These are phyloP conservation scores for Talaromyces wortmannii DNA, from an alignment of 495 filamentous ascomycete genomes.

Conservation along the genomic window DNA sequence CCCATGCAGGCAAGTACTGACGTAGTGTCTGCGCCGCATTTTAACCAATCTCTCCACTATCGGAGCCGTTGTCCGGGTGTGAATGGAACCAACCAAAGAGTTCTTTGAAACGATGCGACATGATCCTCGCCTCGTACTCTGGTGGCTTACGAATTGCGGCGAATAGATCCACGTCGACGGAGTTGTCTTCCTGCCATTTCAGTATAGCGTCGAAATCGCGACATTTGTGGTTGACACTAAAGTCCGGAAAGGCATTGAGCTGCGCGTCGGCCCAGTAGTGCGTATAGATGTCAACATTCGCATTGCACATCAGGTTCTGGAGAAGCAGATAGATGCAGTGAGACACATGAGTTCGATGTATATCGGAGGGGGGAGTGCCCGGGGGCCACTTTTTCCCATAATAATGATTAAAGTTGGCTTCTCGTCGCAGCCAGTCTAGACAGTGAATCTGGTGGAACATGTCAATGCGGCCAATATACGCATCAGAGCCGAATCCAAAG, in stretches of 20 bases:
- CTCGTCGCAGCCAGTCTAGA: constrained; percentile 18
- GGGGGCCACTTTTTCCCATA: constrained; percentile 9
- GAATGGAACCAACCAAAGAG: too few species aligned
- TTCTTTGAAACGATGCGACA: too few species aligned
- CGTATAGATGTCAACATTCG: constrained; percentile 23
- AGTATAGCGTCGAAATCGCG: constrained; percentile 9
- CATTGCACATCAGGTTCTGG: constrained; percentile 25
- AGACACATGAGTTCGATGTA: constrained; percentile 11
- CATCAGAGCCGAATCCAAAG: constrained; percentile 24
- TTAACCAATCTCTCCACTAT: too few species aligned
- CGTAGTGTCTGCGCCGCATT: too few species aligned
- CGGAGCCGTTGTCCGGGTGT: too few species aligned
- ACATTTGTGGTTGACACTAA: constrained; percentile 6
- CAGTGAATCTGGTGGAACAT: constrained; percentile 30
- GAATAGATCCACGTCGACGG: not conserved
- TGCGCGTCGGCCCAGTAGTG: constrained; percentile 26
- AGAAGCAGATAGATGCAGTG: constrained; percentile 29
- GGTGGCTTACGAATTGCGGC: too few species aligned
- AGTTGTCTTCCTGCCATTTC: not conserved
- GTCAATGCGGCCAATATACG: constrained; percentile 24
- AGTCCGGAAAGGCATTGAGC: constrained; percentile 23
- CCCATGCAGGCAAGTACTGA: too few species aligned
- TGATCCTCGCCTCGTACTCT: too few species aligned
- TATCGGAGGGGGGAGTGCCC: not conserved
- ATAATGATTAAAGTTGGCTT: constrained; percentile 18